Base-by-base conservation (phyloP, 2,329 filamentous ascomycete genomes). In the Beauveria brongniartii region DNA sequence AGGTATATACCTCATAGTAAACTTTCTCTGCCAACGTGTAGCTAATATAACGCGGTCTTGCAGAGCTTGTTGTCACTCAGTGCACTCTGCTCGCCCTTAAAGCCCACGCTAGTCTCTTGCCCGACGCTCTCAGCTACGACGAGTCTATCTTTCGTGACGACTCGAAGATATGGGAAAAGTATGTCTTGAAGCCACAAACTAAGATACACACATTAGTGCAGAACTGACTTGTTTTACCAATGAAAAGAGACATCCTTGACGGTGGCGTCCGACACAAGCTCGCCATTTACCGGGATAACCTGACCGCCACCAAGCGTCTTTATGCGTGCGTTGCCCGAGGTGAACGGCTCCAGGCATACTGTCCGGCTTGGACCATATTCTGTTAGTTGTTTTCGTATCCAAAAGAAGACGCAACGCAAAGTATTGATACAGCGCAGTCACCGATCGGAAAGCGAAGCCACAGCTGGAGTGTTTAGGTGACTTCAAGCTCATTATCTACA, bases 311-410 rank as follows among this genome's bases (percentile, higher is more conserved):
- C 5, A 63, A 50, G 41, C 61, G 61, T 1, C 57, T 63, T 12
- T 58, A 56, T 24, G 51, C 56, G 6, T 54, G 24, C n/a, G 40
- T 51, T 16, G 61, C 56, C 12, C 9, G 47, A 3, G 56, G 51
- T 14, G 28, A 59, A 34, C 51, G 37, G 22, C 14, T 47, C 14
- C 50, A 44, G n/a, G 51, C 56, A 12, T 34, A 48, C 24, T 22
- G 34, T 7, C 61, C 61, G 5, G 61, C 61, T 6, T 63, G 61
- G 61, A 63, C 57, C 5, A 60, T 63, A 37, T 60, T 63, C 14
- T 60, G 61, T 60, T 16, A 53, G 55, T 50, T 51, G 0, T 28
- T 20, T 26, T 20, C 20, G 8, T 18, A 18, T 20, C 16, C 12
- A 22, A 20, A 20, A 5, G 2, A 16, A 50, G n/a, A 26, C 5